Evolutionary conservation across 129 eudicot genomes (phyloP), one percentile per base, ranked within the genome.

Genomic region (Saposhnikovia divaricata): DNA sequence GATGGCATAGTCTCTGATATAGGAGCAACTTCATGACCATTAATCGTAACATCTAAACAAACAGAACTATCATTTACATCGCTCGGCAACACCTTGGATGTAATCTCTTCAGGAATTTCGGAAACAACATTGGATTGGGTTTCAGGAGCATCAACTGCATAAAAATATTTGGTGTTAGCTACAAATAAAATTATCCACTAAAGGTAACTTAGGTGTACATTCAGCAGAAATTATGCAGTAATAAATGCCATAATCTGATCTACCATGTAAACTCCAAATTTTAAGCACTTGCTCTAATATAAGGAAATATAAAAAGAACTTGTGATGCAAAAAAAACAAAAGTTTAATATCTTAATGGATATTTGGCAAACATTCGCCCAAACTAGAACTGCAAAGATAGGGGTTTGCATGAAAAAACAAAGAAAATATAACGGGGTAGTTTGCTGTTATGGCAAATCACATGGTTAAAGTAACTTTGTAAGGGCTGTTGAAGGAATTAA

Each of bases 91-190:
- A 28, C 84, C 43, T 73, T 85, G 27, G 77, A 61, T 45, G 80
- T 66, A 15, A 74, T 37, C 37, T 75, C 66, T 51, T 61, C 18
- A 66, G 44, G 44, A 79, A 81, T 45, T 72, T 79, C 75, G 25
- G 27, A n/a, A 28, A 25, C 44, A 19, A 55, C 77, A 53, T 44
- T 80, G 34, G 72, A 61, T 40, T 78, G 79, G 78, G 76, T 42
- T 59, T 37, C 77, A 57, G 75, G 74, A 74, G 77, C 85, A 72
- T 69, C 79, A 27, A 83, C 90, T 87, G 85, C 78, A 85, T 27
- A 40, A 23, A 48, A 46, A 73, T 19, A 84, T 77, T 5, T 0
- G 40, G 46, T n/a, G 68, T 68, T n/a, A 69, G 51, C 46, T 21
- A 63, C 69, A 47, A 48, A 31, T 25, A 28, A 76, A 70, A 68